Conservation (phyloP, 495 filamentous ascomycete genomes). For the Pyrenopolyporus hunteri region DNA sequence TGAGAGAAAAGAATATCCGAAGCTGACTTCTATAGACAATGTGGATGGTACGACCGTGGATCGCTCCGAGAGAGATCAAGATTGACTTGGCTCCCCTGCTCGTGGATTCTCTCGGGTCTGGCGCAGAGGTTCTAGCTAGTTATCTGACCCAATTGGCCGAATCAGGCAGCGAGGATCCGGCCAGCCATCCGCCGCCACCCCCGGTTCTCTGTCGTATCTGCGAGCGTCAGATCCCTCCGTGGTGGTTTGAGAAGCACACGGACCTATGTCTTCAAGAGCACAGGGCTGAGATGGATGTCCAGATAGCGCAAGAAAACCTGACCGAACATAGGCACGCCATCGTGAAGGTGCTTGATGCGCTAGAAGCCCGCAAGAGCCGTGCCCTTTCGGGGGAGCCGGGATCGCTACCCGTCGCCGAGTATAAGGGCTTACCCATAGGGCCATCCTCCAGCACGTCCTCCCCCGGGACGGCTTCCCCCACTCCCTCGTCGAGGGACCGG, state of each 20-base stretch:
- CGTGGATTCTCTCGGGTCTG: conserved; percentile 91
- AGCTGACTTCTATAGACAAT: conserved; percentile 72
- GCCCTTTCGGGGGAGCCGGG: conserved; percentile 64
- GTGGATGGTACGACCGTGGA: conserved; percentile 99
- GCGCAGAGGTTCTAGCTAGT: conserved; percentile 91
- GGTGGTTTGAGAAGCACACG: conserved; percentile 99
- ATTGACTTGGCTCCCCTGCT: conserved; percentile 92
- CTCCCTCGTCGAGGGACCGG: conserved; percentile 77
- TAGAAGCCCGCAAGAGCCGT: conserved; percentile 80
- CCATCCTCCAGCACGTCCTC: conserved; percentile 68
- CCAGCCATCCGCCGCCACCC: conserved; percentile 80
- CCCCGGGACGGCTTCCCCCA: conserved; percentile 68
- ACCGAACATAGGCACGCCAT: conserved; percentile 96
- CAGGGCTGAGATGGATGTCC: conserved; percentile 94
- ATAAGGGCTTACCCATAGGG: conserved; percentile 89
- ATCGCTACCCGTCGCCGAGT: conserved; percentile 72
- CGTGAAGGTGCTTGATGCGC: conserved; percentile 89
- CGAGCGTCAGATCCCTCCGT: conserved; percentile 95
- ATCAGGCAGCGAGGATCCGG: conserved; percentile 79
- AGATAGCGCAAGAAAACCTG: conserved; percentile 89
- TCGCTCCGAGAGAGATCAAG: conserved; percentile 85
- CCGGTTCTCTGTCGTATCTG: conserved; percentile 96
- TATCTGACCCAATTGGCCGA: conserved; percentile 91
- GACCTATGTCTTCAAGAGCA: conserved; percentile 96
- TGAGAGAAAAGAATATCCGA: conserved; percentile 4